These are phyloP conservation scores for Neonectria punicea DNA, from an alignment of 2,329 filamentous ascomycete species.

Conservation along the genomic window DNA sequence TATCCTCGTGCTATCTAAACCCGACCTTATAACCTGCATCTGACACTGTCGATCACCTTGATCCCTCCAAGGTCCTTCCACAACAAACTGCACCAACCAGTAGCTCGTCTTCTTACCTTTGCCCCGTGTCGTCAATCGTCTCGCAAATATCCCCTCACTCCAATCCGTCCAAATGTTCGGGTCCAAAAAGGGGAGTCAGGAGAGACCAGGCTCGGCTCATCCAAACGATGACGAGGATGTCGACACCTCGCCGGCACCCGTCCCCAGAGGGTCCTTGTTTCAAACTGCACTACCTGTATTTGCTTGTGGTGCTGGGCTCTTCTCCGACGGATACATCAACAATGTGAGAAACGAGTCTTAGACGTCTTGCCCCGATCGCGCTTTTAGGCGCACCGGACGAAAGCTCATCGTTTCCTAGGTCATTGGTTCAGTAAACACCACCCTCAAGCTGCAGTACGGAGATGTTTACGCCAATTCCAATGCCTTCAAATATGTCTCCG, in stretches of 20 bases:
- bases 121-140: not conserved
- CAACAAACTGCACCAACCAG: not conserved
- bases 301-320: constrained; percentile 89
- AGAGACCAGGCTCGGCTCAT: constrained; percentile 24
- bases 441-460: constrained; percentile 75
- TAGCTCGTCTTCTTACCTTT: not conserved
- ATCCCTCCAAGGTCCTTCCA: not conserved
- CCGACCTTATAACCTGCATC: constrained; percentile 16
- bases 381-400: not conserved
- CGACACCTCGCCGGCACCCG: constrained; percentile 8
- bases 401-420: constrained; percentile 60
- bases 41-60: constrained; percentile 16
- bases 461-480: constrained; percentile 73
- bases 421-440: constrained; percentile 87
- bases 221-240: constrained; percentile 18
- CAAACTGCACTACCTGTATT: constrained; percentile 71
- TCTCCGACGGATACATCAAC: constrained; percentile 93
- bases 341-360: constrained; percentile 65
- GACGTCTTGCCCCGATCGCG: not conserved
- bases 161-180: constrained; percentile 29
- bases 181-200: constrained; percentile 27
- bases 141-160: not conserved
- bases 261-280: constrained; percentile 28
- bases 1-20: constrained; percentile 13
- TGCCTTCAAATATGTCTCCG: constrained; percentile 78